Base-by-base conservation (phyloP, 1,284 basidiomycete genomes). In the Tetrapyrgos nigripes region DNA sequence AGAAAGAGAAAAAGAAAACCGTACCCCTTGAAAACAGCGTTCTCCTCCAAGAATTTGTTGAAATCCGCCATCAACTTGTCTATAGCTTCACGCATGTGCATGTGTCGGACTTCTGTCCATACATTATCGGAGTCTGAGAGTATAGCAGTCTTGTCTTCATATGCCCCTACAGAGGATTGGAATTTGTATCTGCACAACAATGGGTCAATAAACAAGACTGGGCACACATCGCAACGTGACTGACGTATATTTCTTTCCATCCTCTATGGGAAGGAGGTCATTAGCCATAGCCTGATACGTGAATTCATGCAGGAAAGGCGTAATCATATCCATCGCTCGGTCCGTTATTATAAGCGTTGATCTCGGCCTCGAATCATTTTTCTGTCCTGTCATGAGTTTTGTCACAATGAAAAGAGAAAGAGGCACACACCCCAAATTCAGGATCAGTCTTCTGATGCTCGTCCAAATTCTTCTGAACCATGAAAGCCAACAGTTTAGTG, bases 221-320 rank as follows among this genome's bases (percentile, higher is more conserved):
- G 48, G 27, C 14, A 29, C 33, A 48, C 3, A 52, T 21, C 29
- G 4, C 3, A 19, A 21, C 14, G 21, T 54, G 35, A 79, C 89
- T 64, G 73, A 97, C 91, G 85, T 88, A 76, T 98, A 99, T 72
- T 84, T 88, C 3, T 82, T 84, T 26, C 96, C 97, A 62, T 96
- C 87, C 58, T 93, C 85, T 58, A 99, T 93, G 19, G 90, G 87
- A 1, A 99, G 82, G 28, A 99, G 76, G 73, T 99, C 97, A 68
- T 97, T 96, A 52, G 89, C 91, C 97, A 99, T 99, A 1, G 97
- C 97, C 74, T 99, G 97, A 73, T 99, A 99, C 40, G 96, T 98
- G 71, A 99, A 99, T 70, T 99, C 97, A 72, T 99, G 97, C 46
- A 98, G 73, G 63, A 98, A 85, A 0, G 97, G 97, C 1, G 94